Evolutionary conservation across 352 stramenopile genomes (phyloP).

Genomic region (Globisporangium orthogonon): DNA sequence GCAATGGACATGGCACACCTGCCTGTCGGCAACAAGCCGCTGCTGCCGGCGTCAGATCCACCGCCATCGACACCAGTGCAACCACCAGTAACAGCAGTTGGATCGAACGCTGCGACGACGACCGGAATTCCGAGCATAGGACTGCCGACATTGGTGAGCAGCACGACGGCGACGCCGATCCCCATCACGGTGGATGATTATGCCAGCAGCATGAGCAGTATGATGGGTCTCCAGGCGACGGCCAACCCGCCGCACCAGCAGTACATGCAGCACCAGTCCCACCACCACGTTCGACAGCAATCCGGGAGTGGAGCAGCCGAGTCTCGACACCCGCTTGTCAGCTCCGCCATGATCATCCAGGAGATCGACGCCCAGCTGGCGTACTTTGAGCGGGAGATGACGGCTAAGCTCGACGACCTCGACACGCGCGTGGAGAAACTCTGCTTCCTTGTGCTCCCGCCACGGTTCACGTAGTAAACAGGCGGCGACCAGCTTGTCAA

Average conservation of each 20-base stretch:
- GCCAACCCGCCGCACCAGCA: conserved; percentile 2
- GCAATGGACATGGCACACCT: conserved; percentile 44
- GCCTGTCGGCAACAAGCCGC: not conserved
- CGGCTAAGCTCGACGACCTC: conserved; percentile 50
- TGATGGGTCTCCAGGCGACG: conserved; percentile 3
- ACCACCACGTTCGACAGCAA: conserved; percentile 1
- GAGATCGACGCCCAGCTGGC: conserved; percentile 38
- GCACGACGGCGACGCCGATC: not conserved
- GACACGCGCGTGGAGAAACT: conserved; percentile 60
- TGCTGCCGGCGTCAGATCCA: not conserved
- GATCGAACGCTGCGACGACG: not conserved
- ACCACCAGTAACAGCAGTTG: not conserved
- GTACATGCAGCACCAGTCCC: not conserved
- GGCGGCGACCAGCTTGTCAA: not conserved
- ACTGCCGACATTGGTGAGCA: not conserved
- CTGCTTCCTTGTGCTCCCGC: conserved; percentile 32
- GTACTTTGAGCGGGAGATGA: conserved; percentile 46
- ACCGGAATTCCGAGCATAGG: not conserved
- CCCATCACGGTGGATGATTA: conserved; percentile 22
- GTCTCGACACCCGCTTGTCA: conserved; percentile 19
- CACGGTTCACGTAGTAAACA: conserved; percentile 13
- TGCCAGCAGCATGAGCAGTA: conserved; percentile 21
- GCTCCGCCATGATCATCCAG: conserved; percentile 24
- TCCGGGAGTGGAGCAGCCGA: conserved; percentile 8
- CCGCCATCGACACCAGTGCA: not conserved